Evolutionary conservation across 495 filamentous ascomycete genomes (phyloP), one percentile per base, ranked within the genome.

Genomic region (Neurospora sp.): DNA sequence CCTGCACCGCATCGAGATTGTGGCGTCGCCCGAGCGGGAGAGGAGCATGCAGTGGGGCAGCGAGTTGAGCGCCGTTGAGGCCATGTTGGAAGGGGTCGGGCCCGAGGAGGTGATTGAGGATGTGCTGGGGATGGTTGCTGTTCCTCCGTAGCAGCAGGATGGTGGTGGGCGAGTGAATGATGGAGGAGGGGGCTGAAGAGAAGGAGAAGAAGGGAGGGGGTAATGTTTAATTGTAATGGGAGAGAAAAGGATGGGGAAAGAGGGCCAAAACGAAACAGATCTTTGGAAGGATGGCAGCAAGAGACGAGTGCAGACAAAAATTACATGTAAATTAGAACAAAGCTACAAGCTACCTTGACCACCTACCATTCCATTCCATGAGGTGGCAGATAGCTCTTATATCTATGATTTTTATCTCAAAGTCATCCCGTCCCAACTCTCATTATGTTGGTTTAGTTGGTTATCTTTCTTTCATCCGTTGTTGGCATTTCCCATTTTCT

Each of bases 41-140:
- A 83, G 94, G 54, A 98, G 94, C 78, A 86, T 97, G 83, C 93
- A 97, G 79, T 99, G 96, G 87, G 96, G 96, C 5, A 97, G 94
- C 79, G 90, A 96, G 71, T 44, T 90, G 4, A 83, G 82, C 35
- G 92, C 92, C 11, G 88, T 97, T 2, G 84, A 86, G 66, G 84
- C 84, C 39, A 73, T 93, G 72, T 77, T 98, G 31, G 88, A 89
- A 20, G 90, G 89, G 23, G 82, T 96, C 9, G 90, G 87, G 3
- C 86, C 90, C 0, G 93, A 95, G 77, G 89, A 90, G 73, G 91
- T 98, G 3, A 85, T 98, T 48, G 93, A 97, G 70, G 93, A 96
- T 72, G 93, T 97, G 3, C 77, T 97, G 41, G 85, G 83, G 18
- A 83, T 83, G 72, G 88, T 97, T 2, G 92, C 91, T 70, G 89